Evolutionary conservation across 345 rosid genomes (phyloP), one percentile per base, ranked within the genome.

Genomic region (Theobroma cacao): DNA sequence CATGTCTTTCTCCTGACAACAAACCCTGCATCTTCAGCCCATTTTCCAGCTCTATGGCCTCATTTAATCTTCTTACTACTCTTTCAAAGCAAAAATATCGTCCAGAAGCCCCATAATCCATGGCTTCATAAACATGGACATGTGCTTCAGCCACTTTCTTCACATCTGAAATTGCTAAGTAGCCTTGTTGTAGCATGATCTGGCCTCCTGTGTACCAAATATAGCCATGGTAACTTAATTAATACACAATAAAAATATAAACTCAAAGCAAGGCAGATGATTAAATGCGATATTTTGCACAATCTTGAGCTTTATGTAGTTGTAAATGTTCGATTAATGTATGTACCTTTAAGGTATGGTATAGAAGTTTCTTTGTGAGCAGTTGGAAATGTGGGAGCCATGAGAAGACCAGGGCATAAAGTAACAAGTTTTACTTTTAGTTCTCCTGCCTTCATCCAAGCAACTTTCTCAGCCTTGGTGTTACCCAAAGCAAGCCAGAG

Each of bases 401-500:
- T 81, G 60, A 86, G 85, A 77, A 86, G 85, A 22, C 68, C 87
- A 65, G 89, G 84, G 72, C 89, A 86, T 1, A 86, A 9, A 0
- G 89, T 84, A 2, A 80, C 84, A 4, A 86, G 80, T 7, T 80
- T 84, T 78, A 86, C 82, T 66, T 77, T 83, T 78, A 80, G 20
- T 78, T 86, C 89, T 41, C 48, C 80, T 22, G 89, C 80, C 75
- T 75, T 81, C 52, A n/a, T 72, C 89, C 89, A 86, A 33, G 85
- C 85, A 41, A 71, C 72, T 67, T 80, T 82, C 80, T 86, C 89
- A 10, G 89, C 89, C 76, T 14, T 26, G 8, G 82, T 80, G 79
- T 81, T 83, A 1, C 89, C 89, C 74, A 86, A 40, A 31, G 89
- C 89, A 52, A 82, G 70, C 89, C 89, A 86, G 14, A 84, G 76